Evolutionary conservation across 2,329 filamentous ascomycete genomes (phyloP).

Genomic region (Immersiporthe knoxdaviesiana): DNA sequence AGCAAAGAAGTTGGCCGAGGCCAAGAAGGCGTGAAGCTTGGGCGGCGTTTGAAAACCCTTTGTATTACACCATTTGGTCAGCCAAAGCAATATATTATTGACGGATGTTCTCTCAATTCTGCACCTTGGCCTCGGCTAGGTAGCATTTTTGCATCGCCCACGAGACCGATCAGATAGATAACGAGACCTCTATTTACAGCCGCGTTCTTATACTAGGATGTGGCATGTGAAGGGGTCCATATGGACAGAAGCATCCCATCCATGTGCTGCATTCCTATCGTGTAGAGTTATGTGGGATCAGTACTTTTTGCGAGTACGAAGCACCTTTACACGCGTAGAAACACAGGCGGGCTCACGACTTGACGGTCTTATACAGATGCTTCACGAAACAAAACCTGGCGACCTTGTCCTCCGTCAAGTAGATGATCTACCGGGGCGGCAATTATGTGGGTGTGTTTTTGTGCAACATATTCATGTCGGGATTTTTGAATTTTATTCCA

Average conservation of each 20-base stretch:
- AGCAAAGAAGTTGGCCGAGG: slow-evolving; percentile 49
- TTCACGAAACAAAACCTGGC: not conserved
- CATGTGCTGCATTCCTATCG: not conserved
- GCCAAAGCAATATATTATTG: slow-evolving; percentile 7
- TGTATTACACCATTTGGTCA: slow-evolving; percentile 18
- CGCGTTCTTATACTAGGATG: not conserved
- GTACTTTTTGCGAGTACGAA: not conserved
- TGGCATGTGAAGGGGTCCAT: not conserved
- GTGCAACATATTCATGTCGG: not conserved
- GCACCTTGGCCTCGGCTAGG: not conserved
- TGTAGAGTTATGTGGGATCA: not conserved
- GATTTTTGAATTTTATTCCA: not conserved
- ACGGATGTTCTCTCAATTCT: not conserved
- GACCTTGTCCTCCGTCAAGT: not conserved
- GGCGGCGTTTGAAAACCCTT: not conserved
- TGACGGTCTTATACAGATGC: not conserved
- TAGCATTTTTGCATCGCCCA: not conserved
- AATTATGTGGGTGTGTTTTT: not conserved
- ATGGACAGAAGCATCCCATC: not conserved
- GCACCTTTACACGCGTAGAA: not conserved
- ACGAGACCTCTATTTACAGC: not conserved
- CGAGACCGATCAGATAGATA: not conserved
- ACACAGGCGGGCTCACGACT: not conserved
- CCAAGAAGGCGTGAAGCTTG: slow-evolving; percentile 39
- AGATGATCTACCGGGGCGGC: not conserved